A percentile compares a stretch with the other conserved stretches of the same genome.
Evolutionary conservation across 768 basidiomycete genomes (phyloP).

Genomic region (Xerocomus spinulosus): DNA sequence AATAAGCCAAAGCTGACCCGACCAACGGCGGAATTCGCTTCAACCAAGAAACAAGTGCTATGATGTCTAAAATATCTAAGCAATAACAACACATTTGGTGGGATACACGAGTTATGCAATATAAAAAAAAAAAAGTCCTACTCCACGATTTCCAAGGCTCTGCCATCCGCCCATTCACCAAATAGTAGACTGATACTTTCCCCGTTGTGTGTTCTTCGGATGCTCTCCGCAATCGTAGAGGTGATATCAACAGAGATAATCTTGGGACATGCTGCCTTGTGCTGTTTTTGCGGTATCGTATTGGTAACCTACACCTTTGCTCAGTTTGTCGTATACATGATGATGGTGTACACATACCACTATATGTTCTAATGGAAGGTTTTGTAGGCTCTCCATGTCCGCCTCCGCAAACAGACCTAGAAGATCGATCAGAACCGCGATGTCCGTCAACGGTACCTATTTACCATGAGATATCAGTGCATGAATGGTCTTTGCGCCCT

Average conservation of each 20-base stretch:
- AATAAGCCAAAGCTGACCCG: background rate
- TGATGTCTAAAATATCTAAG: background rate
- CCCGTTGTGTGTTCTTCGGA: slow-evolving; percentile 90
- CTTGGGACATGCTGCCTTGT: slow-evolving; percentile 61
- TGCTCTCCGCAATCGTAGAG: slow-evolving; percentile 91
- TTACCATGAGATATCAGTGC: slow-evolving; percentile 90
- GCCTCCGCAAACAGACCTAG: slow-evolving; percentile 77
- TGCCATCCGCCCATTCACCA: slow-evolving; percentile 68
- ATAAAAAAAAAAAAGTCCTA: slow-evolving; percentile 6
- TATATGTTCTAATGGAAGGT: slow-evolving; percentile 75
- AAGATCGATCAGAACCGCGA: slow-evolving; percentile 2
- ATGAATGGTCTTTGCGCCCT: slow-evolving; percentile 82
- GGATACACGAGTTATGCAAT: too few relatives aligned
- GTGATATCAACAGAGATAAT: slow-evolving; percentile 88
- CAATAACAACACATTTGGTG: too few relatives aligned
- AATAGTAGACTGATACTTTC: slow-evolving; percentile 89
- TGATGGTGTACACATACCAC: slow-evolving; percentile 51
- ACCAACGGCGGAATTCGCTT: background rate
- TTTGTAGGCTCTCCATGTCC: slow-evolving; percentile 60
- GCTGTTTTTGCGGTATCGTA: slow-evolving; percentile 80
- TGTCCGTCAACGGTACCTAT: slow-evolving; percentile 13
- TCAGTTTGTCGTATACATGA: slow-evolving; percentile 2
- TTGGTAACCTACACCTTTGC: slow-evolving; percentile 74
- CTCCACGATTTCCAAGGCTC: slow-evolving; percentile 26
- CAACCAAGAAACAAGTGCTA: too few relatives aligned